A percentile compares a stretch with the other conserved stretches of the same genome.
Conservation (phyloP, 495 filamentous ascomycete genomes). For the Xylaria flabelliformis region DNA sequence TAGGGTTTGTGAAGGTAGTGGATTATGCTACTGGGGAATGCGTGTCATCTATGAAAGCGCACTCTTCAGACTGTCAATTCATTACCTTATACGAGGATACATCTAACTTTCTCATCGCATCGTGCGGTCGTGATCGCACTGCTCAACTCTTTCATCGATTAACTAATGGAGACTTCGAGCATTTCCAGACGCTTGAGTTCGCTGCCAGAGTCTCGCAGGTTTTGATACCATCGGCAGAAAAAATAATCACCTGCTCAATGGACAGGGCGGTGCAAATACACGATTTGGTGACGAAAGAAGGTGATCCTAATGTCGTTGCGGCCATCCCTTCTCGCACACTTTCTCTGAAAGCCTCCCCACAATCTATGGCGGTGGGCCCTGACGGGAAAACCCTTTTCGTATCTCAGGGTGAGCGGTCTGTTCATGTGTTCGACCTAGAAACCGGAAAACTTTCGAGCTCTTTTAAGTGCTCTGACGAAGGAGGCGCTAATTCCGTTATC, state of each 20-base stretch:
- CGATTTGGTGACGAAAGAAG: constrained; percentile 75
- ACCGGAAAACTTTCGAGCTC: constrained; percentile 72
- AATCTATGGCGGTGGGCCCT: constrained; percentile 75
- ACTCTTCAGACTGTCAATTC: constrained; percentile 84
- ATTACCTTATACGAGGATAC: constrained; percentile 69
- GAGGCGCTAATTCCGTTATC: constrained; percentile 79
- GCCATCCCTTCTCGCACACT: constrained; percentile 78
- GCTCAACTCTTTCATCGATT: constrained; percentile 80
- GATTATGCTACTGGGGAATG: constrained; percentile 58
- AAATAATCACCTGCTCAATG: constrained; percentile 82
- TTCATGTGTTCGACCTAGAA: constrained; percentile 75
- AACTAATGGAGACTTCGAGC: constrained; percentile 52
- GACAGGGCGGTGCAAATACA: constrained; percentile 85
- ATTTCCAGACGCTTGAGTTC: constrained; percentile 59
- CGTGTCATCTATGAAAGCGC: constrained; percentile 75
- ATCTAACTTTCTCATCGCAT: constrained; percentile 68
- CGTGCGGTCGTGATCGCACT: constrained; percentile 84
- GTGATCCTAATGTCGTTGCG: constrained; percentile 70
- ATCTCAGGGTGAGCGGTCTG: constrained; percentile 81
- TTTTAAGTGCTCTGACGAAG: constrained; percentile 82
- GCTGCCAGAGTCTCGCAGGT: constrained; percentile 56
- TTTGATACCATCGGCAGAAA: constrained; percentile 57
- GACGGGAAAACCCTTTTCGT: constrained; percentile 70
- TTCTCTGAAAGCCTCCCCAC: constrained; percentile 81
- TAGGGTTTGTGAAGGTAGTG: constrained; percentile 74